Base-by-base conservation (phyloP, 306 rosid genomes). In the Begonia fuchsioides region DNA sequence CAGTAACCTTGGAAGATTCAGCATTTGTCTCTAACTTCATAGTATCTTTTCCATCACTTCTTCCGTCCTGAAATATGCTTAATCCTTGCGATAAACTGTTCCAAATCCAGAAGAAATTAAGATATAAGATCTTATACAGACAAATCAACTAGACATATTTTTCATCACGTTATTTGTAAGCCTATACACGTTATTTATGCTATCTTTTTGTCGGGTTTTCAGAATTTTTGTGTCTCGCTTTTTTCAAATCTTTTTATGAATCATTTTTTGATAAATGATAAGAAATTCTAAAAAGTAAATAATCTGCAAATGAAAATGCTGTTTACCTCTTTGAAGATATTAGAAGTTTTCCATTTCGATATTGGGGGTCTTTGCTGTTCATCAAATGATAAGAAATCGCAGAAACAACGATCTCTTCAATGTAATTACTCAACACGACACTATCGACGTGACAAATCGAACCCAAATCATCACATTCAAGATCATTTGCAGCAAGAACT, bases 311-410 rank as follows among this genome's bases (percentile, higher is more conserved):
- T 20, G 35, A 26, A 26, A 8, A 26, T 26, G 16, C 44, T 61
- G 58, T 39, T 43, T 77, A 81, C 97, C 97, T 81, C 15, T 59
- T 63, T 13, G 94, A 77, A 35, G 95, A 79, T 67, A 90, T 79
- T 51, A 84, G 65, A 62, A 90, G 87, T 77, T 79, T 90, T 65
- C 97, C 95, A 39, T 90, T 90, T 62, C 95, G 76, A 60, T 90
- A 90, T 68, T 76, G 85, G 0, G 82, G 95, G 32, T 84, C 73
- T 56, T 68, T 68, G 17, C 64, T 79, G 12, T 72, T 45, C 79
- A 67, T 81, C 75, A 82, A 75, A 63, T 90, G 85, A 56, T 71
- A 47, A 11, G 85, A 80, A 43, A 90, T 72, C 32, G 97, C 95
- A 2, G 92, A 78, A 12, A 90, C 58, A 3, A 90, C 82, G 51